These are phyloP conservation scores for Pyrrhoderma noxium DNA, from an alignment of 1,284 basidiomycete species.

Conservation along the genomic window DNA sequence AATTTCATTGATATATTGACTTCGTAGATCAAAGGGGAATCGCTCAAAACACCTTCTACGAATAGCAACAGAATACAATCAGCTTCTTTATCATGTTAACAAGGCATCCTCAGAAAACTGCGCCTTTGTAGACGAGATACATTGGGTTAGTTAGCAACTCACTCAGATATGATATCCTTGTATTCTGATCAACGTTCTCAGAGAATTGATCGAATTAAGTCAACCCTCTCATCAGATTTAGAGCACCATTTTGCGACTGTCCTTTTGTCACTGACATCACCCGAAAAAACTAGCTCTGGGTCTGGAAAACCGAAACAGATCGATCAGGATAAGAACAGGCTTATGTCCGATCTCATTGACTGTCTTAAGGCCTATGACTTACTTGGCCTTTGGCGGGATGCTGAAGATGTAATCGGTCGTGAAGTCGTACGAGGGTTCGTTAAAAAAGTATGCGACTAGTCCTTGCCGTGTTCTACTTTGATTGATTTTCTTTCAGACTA, in stretches of 20 bases:
- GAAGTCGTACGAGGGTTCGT: slow-evolving; percentile 70
- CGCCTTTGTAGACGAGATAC: slow-evolving; percentile 71
- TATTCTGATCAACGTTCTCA: slow-evolving; percentile 2
- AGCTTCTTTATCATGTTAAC: slow-evolving; percentile 83
- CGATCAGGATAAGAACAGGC: slow-evolving; percentile 48
- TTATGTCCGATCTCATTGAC: slow-evolving; percentile 59
- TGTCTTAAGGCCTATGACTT: slow-evolving; percentile 80
- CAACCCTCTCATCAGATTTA: slow-evolving; percentile 16
- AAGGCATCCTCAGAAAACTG: slow-evolving; percentile 75
- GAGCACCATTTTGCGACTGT: slow-evolving; percentile 16
- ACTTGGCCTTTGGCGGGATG: slow-evolving; percentile 75
- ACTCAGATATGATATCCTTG: slow-evolving; percentile 16
- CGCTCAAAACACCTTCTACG: slow-evolving; percentile 79
- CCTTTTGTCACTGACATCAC: slow-evolving; percentile 35
- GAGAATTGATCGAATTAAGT: slow-evolving; percentile 18
- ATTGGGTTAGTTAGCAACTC: slow-evolving; percentile 64
- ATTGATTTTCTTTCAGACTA: slow-evolving; percentile 40
- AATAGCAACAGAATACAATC: slow-evolving; percentile 85
- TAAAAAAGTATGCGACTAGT: slow-evolving; percentile 63
- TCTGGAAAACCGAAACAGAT: slow-evolving; percentile 39
- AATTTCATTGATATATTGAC: slow-evolving; percentile 2
- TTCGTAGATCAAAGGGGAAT: slow-evolving; percentile 43
- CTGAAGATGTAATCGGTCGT: slow-evolving; percentile 74
- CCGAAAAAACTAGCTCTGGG: slow-evolving; percentile 35
- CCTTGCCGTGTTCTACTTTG: no score